Evolutionary conservation across 2,329 filamentous ascomycete genomes (phyloP).

Genomic region (Neopestalotiopsis clavispora): DNA sequence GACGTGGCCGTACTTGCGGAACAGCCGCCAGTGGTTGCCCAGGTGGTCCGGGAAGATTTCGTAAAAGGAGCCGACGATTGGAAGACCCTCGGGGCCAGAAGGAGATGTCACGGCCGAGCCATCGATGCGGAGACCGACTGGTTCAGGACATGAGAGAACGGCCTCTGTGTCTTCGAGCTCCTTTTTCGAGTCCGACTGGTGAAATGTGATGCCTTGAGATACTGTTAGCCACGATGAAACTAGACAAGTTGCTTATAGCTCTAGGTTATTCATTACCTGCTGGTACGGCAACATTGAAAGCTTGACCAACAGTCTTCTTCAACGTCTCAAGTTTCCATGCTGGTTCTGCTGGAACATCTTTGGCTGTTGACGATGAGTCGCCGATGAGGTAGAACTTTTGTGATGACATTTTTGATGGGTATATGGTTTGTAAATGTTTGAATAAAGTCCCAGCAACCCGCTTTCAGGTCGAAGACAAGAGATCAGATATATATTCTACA

Average conservation of each 20-base stretch:
- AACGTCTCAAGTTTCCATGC: constrained; percentile 10
- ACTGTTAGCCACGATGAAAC: background rate
- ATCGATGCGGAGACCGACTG: constrained; percentile 39
- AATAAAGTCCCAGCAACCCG: background rate
- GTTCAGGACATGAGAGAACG: background rate
- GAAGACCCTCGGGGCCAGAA: constrained; percentile 52
- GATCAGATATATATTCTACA: constrained; percentile 9
- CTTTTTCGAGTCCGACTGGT: background rate
- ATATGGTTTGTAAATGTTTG: background rate
- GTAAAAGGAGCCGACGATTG: constrained; percentile 56
- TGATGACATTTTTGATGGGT: constrained; percentile 7
- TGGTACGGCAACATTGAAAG: constrained; percentile 4
- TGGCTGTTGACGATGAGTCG: constrained; percentile 1
- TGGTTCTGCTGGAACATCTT: constrained; percentile 5
- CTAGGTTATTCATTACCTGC: background rate
- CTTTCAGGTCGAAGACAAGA: background rate
- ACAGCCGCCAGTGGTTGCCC: constrained; percentile 59
- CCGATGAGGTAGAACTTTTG: constrained; percentile 15
- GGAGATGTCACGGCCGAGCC: constrained; percentile 52
- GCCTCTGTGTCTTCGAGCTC: constrained; percentile 4
- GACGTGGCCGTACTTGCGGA: constrained; percentile 55
- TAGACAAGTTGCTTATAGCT: background rate
- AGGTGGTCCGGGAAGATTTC: constrained; percentile 62
- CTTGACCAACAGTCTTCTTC: constrained; percentile 5
- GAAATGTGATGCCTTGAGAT: constrained; percentile 5